Evolutionary conservation across 805 yeast genomes (phyloP).

Genomic region (Hanseniaspora singularis): DNA sequence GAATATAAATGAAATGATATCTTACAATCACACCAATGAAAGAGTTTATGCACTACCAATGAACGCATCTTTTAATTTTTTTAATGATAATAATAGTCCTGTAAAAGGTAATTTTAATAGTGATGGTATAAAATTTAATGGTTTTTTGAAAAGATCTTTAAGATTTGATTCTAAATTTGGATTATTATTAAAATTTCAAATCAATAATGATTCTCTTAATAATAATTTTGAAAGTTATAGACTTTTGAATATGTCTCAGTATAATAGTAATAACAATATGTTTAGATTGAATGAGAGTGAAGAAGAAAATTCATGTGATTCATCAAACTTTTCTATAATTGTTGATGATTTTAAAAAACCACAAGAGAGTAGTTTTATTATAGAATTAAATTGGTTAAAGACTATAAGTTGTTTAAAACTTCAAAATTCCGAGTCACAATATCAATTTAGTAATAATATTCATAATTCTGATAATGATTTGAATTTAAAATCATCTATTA

Average conservation of each 20-base stretch:
- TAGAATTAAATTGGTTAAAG: conserved; percentile 12
- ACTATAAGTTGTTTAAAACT: neutral
- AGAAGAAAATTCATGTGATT: too few relatives aligned
- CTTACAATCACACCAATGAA: neutral
- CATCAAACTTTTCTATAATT: conserved; percentile 3
- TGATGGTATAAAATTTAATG: conserved; percentile 8
- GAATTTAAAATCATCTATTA: too few relatives aligned
- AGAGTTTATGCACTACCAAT: conserved; percentile 11
- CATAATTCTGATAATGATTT: too few relatives aligned
- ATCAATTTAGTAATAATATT: neutral
- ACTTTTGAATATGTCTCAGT: conserved; percentile 9
- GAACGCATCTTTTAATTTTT: neutral
- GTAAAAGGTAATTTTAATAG: neutral
- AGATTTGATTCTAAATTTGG: conserved; percentile 14
- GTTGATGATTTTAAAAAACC: conserved; percentile 13
- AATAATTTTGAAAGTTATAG: conserved; percentile 13
- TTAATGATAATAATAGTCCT: neutral
- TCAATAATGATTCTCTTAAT: neutral
- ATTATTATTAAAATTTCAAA: conserved; percentile 3
- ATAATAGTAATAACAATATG: neutral
- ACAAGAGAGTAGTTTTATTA: conserved; percentile 7
- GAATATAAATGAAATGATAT: conserved; percentile 1
- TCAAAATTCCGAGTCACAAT: neutral
- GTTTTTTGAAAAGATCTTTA: conserved; percentile 4
- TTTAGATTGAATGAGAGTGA: too few relatives aligned